Conservation (phyloP, 192 early-diverging fungal species). For the Cetraspora pellucida region DNA sequence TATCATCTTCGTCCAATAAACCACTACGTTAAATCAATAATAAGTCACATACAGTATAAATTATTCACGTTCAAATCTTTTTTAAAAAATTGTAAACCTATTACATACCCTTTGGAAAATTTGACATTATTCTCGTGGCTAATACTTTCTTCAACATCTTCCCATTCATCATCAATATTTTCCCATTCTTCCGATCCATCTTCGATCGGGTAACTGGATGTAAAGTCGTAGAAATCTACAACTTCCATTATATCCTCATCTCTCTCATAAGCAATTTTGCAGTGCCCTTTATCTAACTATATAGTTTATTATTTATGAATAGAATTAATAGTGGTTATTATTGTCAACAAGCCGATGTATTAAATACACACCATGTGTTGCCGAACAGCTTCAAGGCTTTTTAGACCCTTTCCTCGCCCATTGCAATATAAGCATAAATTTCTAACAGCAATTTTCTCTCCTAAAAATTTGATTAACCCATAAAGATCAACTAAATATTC, state of each 20-base stretch:
- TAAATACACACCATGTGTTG: slow-evolving; percentile 76
- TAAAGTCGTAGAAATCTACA: slow-evolving; percentile 96
- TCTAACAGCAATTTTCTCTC: slow-evolving; percentile 92
- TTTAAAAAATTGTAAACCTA: not conserved
- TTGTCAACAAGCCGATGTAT: not conserved
- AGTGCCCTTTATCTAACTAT: slow-evolving; percentile 89
- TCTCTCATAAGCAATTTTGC: slow-evolving; percentile 94
- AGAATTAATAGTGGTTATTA: not conserved
- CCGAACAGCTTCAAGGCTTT: slow-evolving; percentile 89
- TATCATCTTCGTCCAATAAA: slow-evolving; percentile 71
- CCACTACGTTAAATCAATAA: slow-evolving; percentile 37
- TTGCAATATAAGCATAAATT: slow-evolving; percentile 97
- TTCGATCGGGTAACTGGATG: slow-evolving; percentile 77
- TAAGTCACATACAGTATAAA: not conserved
- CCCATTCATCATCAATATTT: slow-evolving; percentile 51
- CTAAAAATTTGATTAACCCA: slow-evolving; percentile 89
- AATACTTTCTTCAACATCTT: slow-evolving; percentile 45
- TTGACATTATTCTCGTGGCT: slow-evolving; percentile 51
- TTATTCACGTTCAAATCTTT: not conserved
- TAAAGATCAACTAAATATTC: slow-evolving; percentile 88
- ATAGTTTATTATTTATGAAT: not conserved
- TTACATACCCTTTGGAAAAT: slow-evolving; percentile 7
- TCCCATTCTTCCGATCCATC: slow-evolving; percentile 53
- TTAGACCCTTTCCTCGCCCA: slow-evolving; percentile 80
- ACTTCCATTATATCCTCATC: slow-evolving; percentile 90